phyloP scores from a whole-genome alignment of 495 filamentous ascomycete genomes.

The Podospora bellae-mahoneyi region DNA sequence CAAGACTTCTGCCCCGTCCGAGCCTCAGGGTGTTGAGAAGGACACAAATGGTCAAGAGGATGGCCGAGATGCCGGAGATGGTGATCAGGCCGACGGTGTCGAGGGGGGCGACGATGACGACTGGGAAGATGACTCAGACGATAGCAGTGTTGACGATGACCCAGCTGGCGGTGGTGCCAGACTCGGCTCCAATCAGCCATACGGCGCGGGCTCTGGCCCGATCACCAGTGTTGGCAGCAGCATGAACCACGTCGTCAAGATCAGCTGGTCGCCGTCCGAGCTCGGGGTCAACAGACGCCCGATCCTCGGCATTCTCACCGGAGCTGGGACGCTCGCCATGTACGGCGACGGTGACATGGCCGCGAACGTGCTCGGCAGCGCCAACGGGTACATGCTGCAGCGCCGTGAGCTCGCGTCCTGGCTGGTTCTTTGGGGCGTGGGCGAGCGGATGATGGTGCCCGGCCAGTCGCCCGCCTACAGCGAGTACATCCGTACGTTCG shows the following conservation, averaged over 20 bases:
- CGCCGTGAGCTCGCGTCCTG: conserved; percentile 31
- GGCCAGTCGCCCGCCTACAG: conserved; percentile 30
- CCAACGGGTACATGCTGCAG: conserved; percentile 32
- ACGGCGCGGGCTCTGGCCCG: conserved; percentile 41
- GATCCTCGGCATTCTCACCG: conserved; percentile 41
- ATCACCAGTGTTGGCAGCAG: conserved; percentile 45
- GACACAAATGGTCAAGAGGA: conserved; percentile 18
- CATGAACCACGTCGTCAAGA: conserved; percentile 45
- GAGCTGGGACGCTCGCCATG: conserved; percentile 39
- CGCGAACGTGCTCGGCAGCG: conserved; percentile 24
- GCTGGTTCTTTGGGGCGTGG: conserved; percentile 45
- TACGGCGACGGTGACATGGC: conserved; percentile 42
- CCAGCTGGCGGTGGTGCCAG: conserved; percentile 8
- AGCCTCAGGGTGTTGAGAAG: not conserved
- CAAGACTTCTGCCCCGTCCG: not conserved
- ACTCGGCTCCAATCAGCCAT: conserved; percentile 27
- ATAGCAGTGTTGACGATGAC: conserved; percentile 10
- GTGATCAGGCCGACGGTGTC: conserved; percentile 20
- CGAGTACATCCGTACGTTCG: conserved; percentile 44
- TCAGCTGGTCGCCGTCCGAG: conserved; percentile 46
- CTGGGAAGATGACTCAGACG: conserved; percentile 10
- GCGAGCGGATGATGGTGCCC: conserved; percentile 46
- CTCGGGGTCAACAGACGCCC: conserved; percentile 44
- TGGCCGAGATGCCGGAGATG: conserved; percentile 15
- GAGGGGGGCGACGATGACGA: conserved; percentile 10